Percentiles rank a stretch among this genome's conserved stretches.
Conservation (phyloP, 2,329 filamentous ascomycete species). For the Thyridium curvatum region DNA sequence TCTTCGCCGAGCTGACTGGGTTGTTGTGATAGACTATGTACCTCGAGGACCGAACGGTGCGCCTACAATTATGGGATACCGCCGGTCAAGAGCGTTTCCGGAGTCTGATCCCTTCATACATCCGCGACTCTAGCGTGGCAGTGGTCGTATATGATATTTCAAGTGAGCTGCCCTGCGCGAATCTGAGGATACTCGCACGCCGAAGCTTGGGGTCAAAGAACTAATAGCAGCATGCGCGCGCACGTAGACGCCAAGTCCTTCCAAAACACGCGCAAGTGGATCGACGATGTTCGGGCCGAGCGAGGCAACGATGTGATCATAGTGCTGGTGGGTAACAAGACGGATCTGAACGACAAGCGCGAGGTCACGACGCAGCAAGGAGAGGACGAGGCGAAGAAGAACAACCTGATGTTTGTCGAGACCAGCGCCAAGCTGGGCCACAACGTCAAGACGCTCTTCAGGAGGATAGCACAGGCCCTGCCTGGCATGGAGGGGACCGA, state of each 20-base stretch:
- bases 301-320: slow-evolving; percentile 98
- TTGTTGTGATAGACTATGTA: slow-evolving; percentile 76
- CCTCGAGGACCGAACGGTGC: slow-evolving; percentile 94
- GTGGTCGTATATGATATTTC: slow-evolving; percentile 99
- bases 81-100: slow-evolving; percentile 97
- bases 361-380: slow-evolving; percentile 95
- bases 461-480: slow-evolving; percentile 94
- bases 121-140: slow-evolving; percentile 94
- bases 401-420: slow-evolving; percentile 98
- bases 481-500: slow-evolving; percentile 95
- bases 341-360: slow-evolving; percentile 94
- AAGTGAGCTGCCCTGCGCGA: slow-evolving; percentile 47
- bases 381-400: slow-evolving; percentile 96
- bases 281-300: slow-evolving; percentile 95
- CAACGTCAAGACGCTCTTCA: slow-evolving; percentile 96
- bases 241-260: slow-evolving; percentile 80
- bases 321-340: slow-evolving; percentile 98
- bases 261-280: slow-evolving; percentile 99
- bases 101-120: slow-evolving; percentile 95
- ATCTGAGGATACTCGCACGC: too few species aligned
- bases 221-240: too few species aligned
- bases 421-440: slow-evolving; percentile 96
- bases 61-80: slow-evolving; percentile 97
- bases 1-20: not conserved
- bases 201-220: too few species aligned